Evolutionary conservation across 139 green algal genomes (phyloP).

Genomic region (Pleodorina starrii): DNA sequence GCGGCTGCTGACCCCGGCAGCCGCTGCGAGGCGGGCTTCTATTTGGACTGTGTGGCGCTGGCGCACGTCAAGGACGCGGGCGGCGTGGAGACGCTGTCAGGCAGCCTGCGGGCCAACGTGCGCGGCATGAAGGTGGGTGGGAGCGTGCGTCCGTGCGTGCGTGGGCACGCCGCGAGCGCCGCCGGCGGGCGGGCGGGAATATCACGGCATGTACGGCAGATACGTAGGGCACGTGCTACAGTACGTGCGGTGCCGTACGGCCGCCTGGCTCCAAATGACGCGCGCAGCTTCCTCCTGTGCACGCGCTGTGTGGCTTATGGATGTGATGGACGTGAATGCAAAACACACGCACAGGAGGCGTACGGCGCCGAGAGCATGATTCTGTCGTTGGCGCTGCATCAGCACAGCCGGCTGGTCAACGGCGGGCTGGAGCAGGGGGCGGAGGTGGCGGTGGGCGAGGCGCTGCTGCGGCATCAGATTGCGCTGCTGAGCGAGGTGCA

Average conservation of each 20-base stretch:
- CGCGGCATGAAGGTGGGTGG: slow-evolving; percentile 28
- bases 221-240: too few species aligned
- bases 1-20: slow-evolving; percentile 6
- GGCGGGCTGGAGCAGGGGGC: slow-evolving; percentile 19
- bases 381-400: slow-evolving; percentile 57
- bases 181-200: too few species aligned
- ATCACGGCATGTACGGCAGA: too few species aligned
- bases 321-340: too few species aligned
- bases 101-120: slow-evolving; percentile 5
- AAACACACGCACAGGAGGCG: slow-evolving; percentile 16
- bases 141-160: background rate
- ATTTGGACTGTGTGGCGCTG: slow-evolving; percentile 55
- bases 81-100: slow-evolving; percentile 7
- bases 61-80: slow-evolving; percentile 4
- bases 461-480: slow-evolving; percentile 64
- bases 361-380: slow-evolving; percentile 66
- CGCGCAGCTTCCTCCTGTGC: too few species aligned
- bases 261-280: too few species aligned
- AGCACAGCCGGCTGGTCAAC: slow-evolving; percentile 51
- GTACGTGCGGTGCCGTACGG: too few species aligned
- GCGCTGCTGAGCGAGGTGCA: slow-evolving; percentile 38
- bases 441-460: slow-evolving; percentile 53
- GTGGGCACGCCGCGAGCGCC: too few species aligned
- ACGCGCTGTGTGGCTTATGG: too few species aligned
- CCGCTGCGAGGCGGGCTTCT: slow-evolving; percentile 57